A percentile compares a stretch with the other conserved stretches of the same genome.
phyloP scores from a whole-genome alignment of 1,284 basidiomycete genomes.

The Puccinia horiana region DNA sequence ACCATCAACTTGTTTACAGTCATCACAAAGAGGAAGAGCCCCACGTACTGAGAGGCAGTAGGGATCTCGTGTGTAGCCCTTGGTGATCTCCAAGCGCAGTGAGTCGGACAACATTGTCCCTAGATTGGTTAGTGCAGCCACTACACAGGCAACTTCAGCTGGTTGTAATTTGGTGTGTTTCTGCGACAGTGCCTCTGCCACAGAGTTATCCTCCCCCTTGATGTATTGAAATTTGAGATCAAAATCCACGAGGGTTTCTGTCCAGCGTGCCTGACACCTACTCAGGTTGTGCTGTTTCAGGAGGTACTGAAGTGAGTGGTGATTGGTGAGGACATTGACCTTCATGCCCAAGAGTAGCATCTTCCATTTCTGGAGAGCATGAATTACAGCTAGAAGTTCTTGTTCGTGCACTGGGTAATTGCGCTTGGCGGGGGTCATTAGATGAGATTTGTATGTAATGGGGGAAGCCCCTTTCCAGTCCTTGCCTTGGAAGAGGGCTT shows the following conservation, averaged over 20 bases:
- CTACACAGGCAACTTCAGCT: neutral
- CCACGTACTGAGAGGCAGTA: no score
- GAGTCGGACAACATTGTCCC: slow-evolving; percentile 42
- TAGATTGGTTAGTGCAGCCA: no score
- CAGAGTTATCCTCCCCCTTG: slow-evolving; percentile 59
- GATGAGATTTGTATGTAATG: neutral
- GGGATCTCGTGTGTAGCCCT: no score
- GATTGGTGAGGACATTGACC: no score
- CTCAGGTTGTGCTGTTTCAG: no score
- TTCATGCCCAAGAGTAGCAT: slow-evolving; percentile 58
- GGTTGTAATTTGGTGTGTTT: neutral
- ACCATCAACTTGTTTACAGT: slow-evolving; percentile 49
- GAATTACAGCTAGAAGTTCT: slow-evolving; percentile 50
- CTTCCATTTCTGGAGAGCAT: slow-evolving; percentile 51
- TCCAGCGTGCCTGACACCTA: slow-evolving; percentile 56
- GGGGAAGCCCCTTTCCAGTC: slow-evolving; percentile 21
- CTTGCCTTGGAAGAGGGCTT: neutral
- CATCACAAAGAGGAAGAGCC: slow-evolving; percentile 51
- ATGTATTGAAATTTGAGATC: slow-evolving; percentile 52
- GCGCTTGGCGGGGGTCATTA: no score
- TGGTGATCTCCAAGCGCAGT: slow-evolving; percentile 54
- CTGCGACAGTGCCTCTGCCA: slow-evolving; percentile 59
- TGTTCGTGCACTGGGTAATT: slow-evolving; percentile 51
- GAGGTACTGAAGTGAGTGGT: no score
- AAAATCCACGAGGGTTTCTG: slow-evolving; percentile 59